Percentiles rank a stretch among this genome's conserved stretches.
phyloP scores from a whole-genome alignment of 805 yeast species.

The Schwanniomyces yamadae region DNA sequence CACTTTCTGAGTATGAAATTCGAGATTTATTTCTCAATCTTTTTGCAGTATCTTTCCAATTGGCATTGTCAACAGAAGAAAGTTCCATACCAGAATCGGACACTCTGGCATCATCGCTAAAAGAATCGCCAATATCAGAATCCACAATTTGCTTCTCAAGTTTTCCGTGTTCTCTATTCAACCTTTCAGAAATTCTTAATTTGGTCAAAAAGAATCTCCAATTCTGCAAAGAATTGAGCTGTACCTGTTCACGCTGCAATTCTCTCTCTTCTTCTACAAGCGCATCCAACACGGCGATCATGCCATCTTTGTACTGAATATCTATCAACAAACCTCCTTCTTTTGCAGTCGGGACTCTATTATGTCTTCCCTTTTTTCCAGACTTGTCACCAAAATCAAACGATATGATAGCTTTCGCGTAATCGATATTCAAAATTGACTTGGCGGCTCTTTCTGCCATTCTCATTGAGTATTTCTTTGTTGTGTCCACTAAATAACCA shows the following conservation, averaged over 20 bases:
- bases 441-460: constrained; percentile 70
- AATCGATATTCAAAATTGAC: constrained; percentile 61
- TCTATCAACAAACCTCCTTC: constrained; percentile 79
- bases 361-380: constrained; percentile 32
- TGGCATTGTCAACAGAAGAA: no score
- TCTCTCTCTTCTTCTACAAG: constrained; percentile 50
- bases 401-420: constrained; percentile 83
- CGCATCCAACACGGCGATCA: constrained; percentile 48
- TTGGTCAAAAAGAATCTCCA: constrained; percentile 57
- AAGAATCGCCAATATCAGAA: no score
- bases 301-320: constrained; percentile 57
- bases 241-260: constrained; percentile 41
- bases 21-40: no score
- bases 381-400: constrained; percentile 59
- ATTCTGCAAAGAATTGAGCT: constrained; percentile 48
- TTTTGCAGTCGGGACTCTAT: constrained; percentile 55
- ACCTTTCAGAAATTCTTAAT: constrained; percentile 46
- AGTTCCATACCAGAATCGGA: constrained; percentile 1
- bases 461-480: constrained; percentile 33
- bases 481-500: constrained; percentile 52
- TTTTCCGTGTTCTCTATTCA: constrained; percentile 50
- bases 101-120: neutral
- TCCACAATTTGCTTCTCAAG: no score
- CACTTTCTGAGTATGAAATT: no score
- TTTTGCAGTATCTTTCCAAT: no score